A percentile compares a stretch with the other conserved stretches of the same genome.
Conservation (phyloP, 176 grass and related monocot species). For the Hyparrhenia diplandra region DNA sequence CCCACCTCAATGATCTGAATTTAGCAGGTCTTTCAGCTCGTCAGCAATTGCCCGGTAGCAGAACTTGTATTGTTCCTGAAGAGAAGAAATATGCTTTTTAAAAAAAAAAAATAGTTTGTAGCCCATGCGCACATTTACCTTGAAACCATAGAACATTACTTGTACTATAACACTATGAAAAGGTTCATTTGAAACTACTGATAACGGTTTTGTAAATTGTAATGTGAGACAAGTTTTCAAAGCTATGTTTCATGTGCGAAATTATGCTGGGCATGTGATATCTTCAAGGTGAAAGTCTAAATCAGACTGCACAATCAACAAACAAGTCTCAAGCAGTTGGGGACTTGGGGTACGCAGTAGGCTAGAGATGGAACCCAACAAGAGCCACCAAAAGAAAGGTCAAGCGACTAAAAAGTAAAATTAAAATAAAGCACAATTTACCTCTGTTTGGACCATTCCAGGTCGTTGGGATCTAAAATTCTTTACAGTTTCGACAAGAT, state of each 20-base stretch:
- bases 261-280: background rate
- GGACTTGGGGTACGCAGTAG: background rate
- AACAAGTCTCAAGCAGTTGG: background rate
- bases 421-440: conserved; percentile 7
- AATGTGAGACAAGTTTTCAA: background rate
- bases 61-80: conserved; percentile 85
- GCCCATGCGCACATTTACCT: background rate
- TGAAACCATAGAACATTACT: background rate
- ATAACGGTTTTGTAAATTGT: background rate
- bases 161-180: background rate
- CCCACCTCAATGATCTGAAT: conserved; percentile 39
- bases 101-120: background rate
- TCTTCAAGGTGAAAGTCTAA: background rate
- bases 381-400: background rate
- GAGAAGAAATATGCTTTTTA: conserved; percentile 32
- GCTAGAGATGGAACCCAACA: background rate
- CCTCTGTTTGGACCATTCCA: conserved; percentile 93
- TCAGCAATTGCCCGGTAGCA: conserved; percentile 78
- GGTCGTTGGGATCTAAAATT: conserved; percentile 70
- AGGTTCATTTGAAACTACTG: too few species aligned
- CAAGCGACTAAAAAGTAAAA: background rate
- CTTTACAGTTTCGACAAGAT: conserved; percentile 64
- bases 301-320: background rate
- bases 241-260: background rate
- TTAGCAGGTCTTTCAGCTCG: conserved; percentile 71